Conservation (phyloP, 169 alveolate species). For the Cryptosporidium xiaoi region DNA sequence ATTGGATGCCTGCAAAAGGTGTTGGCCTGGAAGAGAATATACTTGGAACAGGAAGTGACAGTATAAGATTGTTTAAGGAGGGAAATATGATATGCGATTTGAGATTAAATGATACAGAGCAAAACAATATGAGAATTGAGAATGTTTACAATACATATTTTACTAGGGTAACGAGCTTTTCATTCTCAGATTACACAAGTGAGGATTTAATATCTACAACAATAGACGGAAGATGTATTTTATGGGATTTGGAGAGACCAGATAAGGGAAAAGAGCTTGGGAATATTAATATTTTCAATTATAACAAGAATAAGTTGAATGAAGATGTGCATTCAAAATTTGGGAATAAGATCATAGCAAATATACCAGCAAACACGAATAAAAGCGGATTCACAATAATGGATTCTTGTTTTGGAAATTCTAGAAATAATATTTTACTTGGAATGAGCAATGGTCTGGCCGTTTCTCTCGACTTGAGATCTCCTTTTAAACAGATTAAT, state of each 20-base stretch:
- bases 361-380: background rate
- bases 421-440: conserved; percentile 20
- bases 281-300: background rate
- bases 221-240: conserved; percentile 46
- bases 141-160: conserved; percentile 14
- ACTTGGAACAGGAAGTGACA: conserved; percentile 55
- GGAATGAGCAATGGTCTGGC: conserved; percentile 65
- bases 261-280: background rate
- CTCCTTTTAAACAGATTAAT: conserved; percentile 51
- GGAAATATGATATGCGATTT: conserved; percentile 46
- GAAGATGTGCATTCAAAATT: background rate
- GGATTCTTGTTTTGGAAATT: conserved; percentile 67
- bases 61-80: conserved; percentile 44
- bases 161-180: conserved; percentile 50
- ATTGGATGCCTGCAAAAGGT: conserved; percentile 64
- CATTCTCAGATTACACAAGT: conserved; percentile 11
- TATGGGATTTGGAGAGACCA: conserved; percentile 22
- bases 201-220: conserved; percentile 39
- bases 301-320: no score
- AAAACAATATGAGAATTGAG: conserved; percentile 32
- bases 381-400: conserved; percentile 7
- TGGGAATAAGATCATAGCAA: background rate
- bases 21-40: conserved; percentile 20
- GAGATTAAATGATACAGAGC: conserved; percentile 25
- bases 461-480: conserved; percentile 55